Evolutionary conservation across 2,329 filamentous ascomycete species (phyloP).

Genomic region (Fusarium sp.): DNA sequence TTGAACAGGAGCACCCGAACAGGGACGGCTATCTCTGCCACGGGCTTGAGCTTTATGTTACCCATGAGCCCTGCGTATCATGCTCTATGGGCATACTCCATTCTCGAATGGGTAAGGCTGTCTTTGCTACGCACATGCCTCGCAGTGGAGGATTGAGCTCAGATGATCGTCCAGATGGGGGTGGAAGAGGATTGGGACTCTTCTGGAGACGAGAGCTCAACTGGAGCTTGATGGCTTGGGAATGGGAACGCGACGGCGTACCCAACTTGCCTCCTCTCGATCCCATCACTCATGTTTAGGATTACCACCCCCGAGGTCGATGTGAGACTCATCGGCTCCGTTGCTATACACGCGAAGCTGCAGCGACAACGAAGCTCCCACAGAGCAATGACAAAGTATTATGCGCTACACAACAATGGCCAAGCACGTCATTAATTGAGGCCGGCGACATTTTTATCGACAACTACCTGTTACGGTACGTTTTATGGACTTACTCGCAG

Average conservation of each 20-base stretch:
- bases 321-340: conserved; percentile 49
- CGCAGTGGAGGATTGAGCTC: conserved; percentile 85
- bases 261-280: conserved; percentile 57
- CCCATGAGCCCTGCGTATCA: conserved; percentile 95
- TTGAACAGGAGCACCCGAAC: conserved; percentile 71
- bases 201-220: conserved; percentile 84
- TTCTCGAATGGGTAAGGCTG: conserved; percentile 87
- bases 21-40: conserved; percentile 93
- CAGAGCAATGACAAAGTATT: conserved; percentile 36
- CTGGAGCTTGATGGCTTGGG: conserved; percentile 87
- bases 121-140: conserved; percentile 84
- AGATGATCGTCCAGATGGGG: conserved; percentile 71
- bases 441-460: conserved; percentile 21
- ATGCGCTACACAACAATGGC: conserved; percentile 23
- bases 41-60: conserved; percentile 91
- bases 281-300: conserved; percentile 63
- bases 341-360: conserved; percentile 23
- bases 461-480: conserved; percentile 23
- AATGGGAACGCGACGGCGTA: conserved; percentile 69
- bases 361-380: conserved; percentile 24
- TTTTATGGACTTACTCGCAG: conserved; percentile 40
- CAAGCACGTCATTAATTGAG: conserved; percentile 13
- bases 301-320: conserved; percentile 57
- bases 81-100: conserved; percentile 97
- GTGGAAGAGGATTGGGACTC: conserved; percentile 72